phyloP scores from a whole-genome alignment of 2,329 filamentous ascomycete species.

The Macrophomina pseudophaseolina region DNA sequence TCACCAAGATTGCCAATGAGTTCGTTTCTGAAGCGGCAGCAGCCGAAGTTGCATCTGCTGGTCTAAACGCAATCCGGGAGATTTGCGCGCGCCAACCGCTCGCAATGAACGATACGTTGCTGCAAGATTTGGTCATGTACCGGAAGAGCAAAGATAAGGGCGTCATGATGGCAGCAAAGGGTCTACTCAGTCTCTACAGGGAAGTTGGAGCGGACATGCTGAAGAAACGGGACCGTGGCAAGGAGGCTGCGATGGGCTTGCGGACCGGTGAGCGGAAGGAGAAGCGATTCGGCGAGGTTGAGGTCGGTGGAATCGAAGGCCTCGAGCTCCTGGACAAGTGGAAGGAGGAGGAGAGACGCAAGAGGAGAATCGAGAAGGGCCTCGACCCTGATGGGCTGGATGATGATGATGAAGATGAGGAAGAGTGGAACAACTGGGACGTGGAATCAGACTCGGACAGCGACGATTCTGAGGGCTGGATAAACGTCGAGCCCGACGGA shows the following conservation, averaged over 20 bases:
- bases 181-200: constrained; percentile 85
- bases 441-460: constrained; percentile 63
- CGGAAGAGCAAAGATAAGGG: constrained; percentile 98
- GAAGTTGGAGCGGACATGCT: constrained; percentile 90
- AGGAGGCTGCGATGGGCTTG: constrained; percentile 84
- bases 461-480: constrained; percentile 86
- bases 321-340: constrained; percentile 89
- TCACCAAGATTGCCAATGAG: constrained; percentile 97
- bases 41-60: constrained; percentile 86
- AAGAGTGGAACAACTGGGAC: constrained; percentile 65
- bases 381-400: constrained; percentile 65
- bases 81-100: constrained; percentile 90
- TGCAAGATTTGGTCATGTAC: constrained; percentile 96
- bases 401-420: constrained; percentile 65
- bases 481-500: constrained; percentile 82
- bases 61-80: constrained; percentile 92
- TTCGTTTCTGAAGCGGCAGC: constrained; percentile 96
- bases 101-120: constrained; percentile 94
- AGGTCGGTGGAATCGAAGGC: constrained; percentile 85
- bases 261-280: constrained; percentile 76
- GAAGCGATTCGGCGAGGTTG: constrained; percentile 81
- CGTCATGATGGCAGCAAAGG: constrained; percentile 97
- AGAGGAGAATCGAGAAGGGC: constrained; percentile 72
- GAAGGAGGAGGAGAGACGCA: constrained; percentile 86
- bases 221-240: constrained; percentile 87